Base-by-base conservation (phyloP, 1,284 basidiomycete species). In the Cryptococcus hybrid region DNA sequence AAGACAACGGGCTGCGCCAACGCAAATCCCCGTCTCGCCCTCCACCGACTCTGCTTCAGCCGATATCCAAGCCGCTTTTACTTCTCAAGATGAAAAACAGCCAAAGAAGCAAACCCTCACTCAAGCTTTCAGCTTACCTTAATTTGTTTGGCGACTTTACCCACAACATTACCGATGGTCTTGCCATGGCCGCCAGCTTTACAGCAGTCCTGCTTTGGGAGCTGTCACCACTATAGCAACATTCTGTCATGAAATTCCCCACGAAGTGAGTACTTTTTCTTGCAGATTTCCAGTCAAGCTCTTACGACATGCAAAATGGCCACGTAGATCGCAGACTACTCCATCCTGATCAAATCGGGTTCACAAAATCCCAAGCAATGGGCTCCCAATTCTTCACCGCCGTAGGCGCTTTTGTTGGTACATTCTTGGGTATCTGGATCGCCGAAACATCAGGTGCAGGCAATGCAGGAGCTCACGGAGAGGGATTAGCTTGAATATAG, bases 231-330 rank as follows among this genome's bases (percentile, higher is more conserved):
- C 90, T 9, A 82, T 93, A 48, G 91, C 91, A 13, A 92, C 90
- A 69, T 92, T 93, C 71, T 90, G 89, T 5, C 90, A 93, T 74
- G 90, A 93, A 76, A 92, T 92, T 55, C 90, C 90, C 13, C 90
- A 92, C 69, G 90, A 92, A 65, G 75, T 74, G 55, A 59, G 68
- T 58, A 34, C 42, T 50, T 12, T 30, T 4, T 4, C 30, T 30
- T 30, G 30, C 3, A 30, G 46, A 12, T 57, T 47, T 18, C 7
- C 24, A 34, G 24, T n/a, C 42, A 37, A 43, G 6, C 30, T 35
- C n/a, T 42, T 35, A 36, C 8, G 30, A 13, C 35, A 42, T 18
- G 30, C 30, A 30, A 30, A 30, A 30, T 30, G 30, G 18, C 45
- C 9, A 38, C 13, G 11, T 48, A 76, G 81, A 92, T 93, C 59